Percentiles rank a stretch among this genome's conserved stretches.
Evolutionary conservation across 2,329 filamentous ascomycete species (phyloP).

Genomic region (Aureobasidium namibiae): DNA sequence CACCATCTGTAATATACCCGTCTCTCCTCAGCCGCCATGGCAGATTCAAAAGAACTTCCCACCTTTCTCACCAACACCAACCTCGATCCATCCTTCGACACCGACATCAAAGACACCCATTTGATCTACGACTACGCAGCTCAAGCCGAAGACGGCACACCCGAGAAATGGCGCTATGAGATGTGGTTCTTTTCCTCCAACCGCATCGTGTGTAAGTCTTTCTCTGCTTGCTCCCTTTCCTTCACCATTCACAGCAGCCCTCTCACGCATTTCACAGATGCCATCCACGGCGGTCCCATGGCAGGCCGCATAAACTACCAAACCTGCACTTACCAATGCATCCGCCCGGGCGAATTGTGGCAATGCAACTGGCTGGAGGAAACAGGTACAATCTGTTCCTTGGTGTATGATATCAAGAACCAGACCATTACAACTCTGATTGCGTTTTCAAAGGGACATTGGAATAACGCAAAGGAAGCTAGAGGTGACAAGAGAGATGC

Average conservation of each 20-base stretch:
- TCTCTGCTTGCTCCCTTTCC: background rate
- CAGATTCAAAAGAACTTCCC: background rate
- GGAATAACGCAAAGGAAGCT: slow-evolving; percentile 43
- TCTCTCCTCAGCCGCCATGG: background rate
- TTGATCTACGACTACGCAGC: slow-evolving; percentile 51
- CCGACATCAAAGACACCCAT: slow-evolving; percentile 46
- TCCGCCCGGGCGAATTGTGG: slow-evolving; percentile 50
- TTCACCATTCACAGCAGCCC: background rate
- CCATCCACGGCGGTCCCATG: slow-evolving; percentile 54
- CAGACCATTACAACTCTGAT: slow-evolving; percentile 45
- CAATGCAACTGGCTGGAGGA: slow-evolving; percentile 55
- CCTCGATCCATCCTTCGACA: slow-evolving; percentile 32
- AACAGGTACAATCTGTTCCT: slow-evolving; percentile 48
- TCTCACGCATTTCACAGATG: slow-evolving; percentile 29
- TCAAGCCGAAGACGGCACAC: slow-evolving; percentile 36
- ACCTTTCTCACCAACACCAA: slow-evolving; percentile 22
- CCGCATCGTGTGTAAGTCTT: slow-evolving; percentile 30
- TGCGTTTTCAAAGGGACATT: slow-evolving; percentile 47
- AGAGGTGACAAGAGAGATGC: slow-evolving; percentile 49
- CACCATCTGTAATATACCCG: background rate
- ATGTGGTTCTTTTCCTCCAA: slow-evolving; percentile 52
- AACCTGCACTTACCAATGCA: slow-evolving; percentile 48
- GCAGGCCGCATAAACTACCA: slow-evolving; percentile 47
- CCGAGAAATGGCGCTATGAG: slow-evolving; percentile 54
- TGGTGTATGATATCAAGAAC: slow-evolving; percentile 47